phyloP scores from a whole-genome alignment of 2,329 filamentous ascomycete species.

The Sclerotinia borealis region DNA sequence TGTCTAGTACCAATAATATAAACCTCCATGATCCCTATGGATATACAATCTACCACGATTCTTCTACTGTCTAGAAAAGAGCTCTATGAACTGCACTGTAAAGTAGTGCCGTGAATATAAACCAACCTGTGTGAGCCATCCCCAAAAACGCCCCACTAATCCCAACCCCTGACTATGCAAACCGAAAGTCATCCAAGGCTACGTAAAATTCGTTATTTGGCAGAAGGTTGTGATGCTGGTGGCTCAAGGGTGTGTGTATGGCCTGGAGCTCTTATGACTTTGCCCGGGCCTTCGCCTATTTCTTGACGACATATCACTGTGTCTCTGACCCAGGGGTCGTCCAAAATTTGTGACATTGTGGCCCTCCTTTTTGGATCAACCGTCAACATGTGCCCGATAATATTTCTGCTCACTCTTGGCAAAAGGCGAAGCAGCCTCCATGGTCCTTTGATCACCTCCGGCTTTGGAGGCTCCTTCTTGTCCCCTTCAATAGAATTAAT shows the following conservation, averaged over 20 bases:
- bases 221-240: constrained; percentile 38
- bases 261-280: constrained; percentile 64
- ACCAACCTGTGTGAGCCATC: constrained; percentile 4
- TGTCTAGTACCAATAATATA: constrained; percentile 11
- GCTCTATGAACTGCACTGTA: constrained; percentile 18
- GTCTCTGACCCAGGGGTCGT: constrained; percentile 84
- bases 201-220: constrained; percentile 19
- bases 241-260: constrained; percentile 85
- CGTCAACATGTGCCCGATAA: constrained; percentile 89
- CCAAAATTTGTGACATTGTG: constrained; percentile 76
- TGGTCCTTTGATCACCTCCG: constrained; percentile 80
- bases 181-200: constrained; percentile 12
- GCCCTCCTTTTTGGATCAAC: constrained; percentile 78
- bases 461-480: constrained; percentile 39
- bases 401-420: constrained; percentile 81
- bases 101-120: constrained; percentile 10
- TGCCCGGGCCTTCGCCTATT: constrained; percentile 64
- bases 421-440: constrained; percentile 84
- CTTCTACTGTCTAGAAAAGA: constrained; percentile 12
- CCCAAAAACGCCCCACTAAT: constrained; percentile 14
- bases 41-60: constrained; percentile 26
- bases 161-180: constrained; percentile 15
- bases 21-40: constrained; percentile 8
- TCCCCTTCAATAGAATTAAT: not conserved
- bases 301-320: constrained; percentile 84